Evolutionary conservation across 257 asterid genomes (phyloP).

Genomic region (Solanum virginianum): DNA sequence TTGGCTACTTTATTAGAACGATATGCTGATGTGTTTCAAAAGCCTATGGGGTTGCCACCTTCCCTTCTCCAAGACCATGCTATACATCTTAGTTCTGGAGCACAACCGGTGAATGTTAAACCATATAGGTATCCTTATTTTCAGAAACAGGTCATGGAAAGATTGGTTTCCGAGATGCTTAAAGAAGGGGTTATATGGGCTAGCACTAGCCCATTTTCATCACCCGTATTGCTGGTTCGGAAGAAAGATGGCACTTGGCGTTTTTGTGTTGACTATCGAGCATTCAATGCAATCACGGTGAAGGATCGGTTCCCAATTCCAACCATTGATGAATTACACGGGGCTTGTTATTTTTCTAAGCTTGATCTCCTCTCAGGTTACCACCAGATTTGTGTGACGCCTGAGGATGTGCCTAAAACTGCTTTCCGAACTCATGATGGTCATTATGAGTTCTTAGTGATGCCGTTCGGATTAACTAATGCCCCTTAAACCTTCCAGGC

Average conservation of each 20-base stretch:
- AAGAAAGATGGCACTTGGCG: neutral
- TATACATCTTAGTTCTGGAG: neutral
- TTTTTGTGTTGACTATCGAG: no score
- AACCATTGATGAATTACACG: neutral
- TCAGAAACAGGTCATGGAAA: neutral
- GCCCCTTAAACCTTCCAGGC: neutral
- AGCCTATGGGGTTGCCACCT: neutral
- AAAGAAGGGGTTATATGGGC: neutral
- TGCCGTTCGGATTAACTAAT: neutral
- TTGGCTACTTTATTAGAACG: neutral
- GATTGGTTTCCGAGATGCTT: neutral
- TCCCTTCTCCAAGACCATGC: neutral
- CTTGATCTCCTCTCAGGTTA: neutral
- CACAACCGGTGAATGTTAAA: no score
- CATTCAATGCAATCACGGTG: neutral
- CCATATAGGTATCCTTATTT: neutral
- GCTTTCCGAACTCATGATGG: no score
- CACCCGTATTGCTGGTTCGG: neutral
- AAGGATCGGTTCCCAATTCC: neutral
- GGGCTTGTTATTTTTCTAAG: neutral
- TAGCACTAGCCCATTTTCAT: neutral
- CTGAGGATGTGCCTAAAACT: neutral
- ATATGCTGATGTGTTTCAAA: neutral
- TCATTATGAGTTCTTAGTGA: no score
- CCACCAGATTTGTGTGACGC: neutral